Evolutionary conservation across 129 eudicot genomes (phyloP), one percentile per base, ranked within the genome.

Genomic region (Helianthus annuus): DNA sequence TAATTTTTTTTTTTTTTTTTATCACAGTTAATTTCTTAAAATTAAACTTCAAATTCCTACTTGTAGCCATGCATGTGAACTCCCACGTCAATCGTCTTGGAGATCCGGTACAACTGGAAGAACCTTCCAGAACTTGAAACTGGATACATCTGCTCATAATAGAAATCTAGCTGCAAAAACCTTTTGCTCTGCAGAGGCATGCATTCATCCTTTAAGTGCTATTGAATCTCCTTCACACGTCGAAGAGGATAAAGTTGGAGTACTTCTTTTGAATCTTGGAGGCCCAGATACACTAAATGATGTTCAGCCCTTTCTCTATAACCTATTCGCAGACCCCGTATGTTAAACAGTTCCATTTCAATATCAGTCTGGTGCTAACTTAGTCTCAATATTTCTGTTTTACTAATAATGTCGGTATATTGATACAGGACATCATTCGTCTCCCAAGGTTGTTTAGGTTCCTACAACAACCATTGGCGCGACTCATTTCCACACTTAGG

Each of bases 261-360:
- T 93, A 38, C 82, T 93, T 76, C 96, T 93, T 69, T 66, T 93
- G 55, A 93, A 93, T 82, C 90, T 93, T 48, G 98, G 98, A 38
- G 98, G 98, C 54, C 98, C 98, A 2, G 96, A 93, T 8, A 89
- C 96, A 2, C 96, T 93, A 58, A 40, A 87, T 69, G 98, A 93
- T 76, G 98, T 93, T 81, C 98, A 93, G 69, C 96, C 98, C 15
- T 93, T 93, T 78, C 77, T 93, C 81, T 93, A 70, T 76, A 93
- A 93, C 69, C 80, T 93, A 54, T 93, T 93, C 82, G 98, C 96
- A 14, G 98, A 93, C 67, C 98, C 98, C 29, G 98, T 93, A 93
- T 70, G 91, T 84, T 16, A n/a, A 42, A 19, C 57, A 54, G 34
- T 54, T 38, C 11, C 51, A 14, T 46, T 56, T 55, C 14, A 10